phyloP scores from a whole-genome alignment of 2,329 filamentous ascomycete species.

The Chaetomiaceae sp. region DNA sequence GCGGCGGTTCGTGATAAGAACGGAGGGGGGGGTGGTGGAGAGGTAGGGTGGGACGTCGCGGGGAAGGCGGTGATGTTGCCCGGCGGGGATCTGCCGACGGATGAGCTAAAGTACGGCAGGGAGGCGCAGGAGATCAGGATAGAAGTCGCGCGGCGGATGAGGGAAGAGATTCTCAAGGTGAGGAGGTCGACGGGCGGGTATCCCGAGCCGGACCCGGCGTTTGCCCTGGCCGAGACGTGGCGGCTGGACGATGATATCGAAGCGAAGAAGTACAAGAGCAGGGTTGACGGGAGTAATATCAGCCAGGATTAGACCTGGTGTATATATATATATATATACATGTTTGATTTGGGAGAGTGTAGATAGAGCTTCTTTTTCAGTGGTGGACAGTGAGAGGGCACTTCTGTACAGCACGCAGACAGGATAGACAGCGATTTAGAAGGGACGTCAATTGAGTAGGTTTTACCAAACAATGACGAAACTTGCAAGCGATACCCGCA shows the following conservation, averaged over 20 bases:
- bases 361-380: too few relatives aligned
- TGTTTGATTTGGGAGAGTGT: background rate
- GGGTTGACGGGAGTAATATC: constrained; percentile 51
- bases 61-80: background rate
- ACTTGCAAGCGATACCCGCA: too few relatives aligned
- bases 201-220: constrained; percentile 74
- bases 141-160: constrained; percentile 73
- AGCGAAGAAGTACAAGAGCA: constrained; percentile 47
- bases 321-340: background rate
- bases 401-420: too few relatives aligned
- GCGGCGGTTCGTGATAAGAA: too few relatives aligned
- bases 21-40: too few relatives aligned
- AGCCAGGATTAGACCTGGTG: constrained; percentile 27
- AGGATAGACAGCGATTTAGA: background rate
- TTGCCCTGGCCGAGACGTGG: constrained; percentile 79
- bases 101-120: constrained; percentile 61
- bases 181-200: constrained; percentile 62
- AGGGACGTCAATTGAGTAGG: too few relatives aligned
- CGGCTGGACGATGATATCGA: constrained; percentile 49
- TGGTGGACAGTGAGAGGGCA: too few relatives aligned
- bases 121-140: constrained; percentile 74
- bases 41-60: background rate
- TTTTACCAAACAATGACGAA: background rate
- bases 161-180: constrained; percentile 76
- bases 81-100: constrained; percentile 46